Percentiles rank a stretch among this genome's conserved stretches.
phyloP scores from a whole-genome alignment of 2,329 filamentous ascomycete genomes.

The Nigrospora oryzae region DNA sequence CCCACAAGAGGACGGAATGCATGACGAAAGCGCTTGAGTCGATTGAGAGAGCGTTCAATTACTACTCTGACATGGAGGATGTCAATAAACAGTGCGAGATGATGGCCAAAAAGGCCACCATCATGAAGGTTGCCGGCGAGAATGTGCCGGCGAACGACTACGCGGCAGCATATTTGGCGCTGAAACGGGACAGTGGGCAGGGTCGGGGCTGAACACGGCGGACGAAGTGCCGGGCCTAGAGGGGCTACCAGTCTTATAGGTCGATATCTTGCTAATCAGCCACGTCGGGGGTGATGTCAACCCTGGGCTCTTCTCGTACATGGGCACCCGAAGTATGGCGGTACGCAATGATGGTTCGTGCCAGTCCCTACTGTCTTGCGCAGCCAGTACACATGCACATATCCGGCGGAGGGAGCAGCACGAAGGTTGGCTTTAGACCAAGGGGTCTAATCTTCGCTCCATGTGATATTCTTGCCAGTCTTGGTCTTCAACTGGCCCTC shows the following conservation, averaged over 20 bases:
- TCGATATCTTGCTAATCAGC: too few relatives aligned
- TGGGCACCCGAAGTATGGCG: too few relatives aligned
- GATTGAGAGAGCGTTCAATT: conserved; percentile 53
- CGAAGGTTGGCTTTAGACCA: too few relatives aligned
- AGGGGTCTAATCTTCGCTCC: conserved; percentile 20
- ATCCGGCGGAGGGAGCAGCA: too few relatives aligned
- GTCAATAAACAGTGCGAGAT: conserved; percentile 65
- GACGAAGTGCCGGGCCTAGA: too few relatives aligned
- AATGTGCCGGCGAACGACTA: conserved; percentile 55
- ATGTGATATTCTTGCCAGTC: conserved; percentile 31
- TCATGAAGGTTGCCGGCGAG: conserved; percentile 65
- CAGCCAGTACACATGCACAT: too few relatives aligned
- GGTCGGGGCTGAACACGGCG: too few relatives aligned
- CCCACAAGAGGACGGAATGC: conserved; percentile 42
- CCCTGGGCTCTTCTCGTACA: too few relatives aligned
- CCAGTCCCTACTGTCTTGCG: too few relatives aligned
- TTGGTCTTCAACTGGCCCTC: conserved; percentile 30
- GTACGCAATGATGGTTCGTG: too few relatives aligned
- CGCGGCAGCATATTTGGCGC: conserved; percentile 54
- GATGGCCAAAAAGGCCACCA: conserved; percentile 72
- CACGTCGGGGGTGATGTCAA: too few relatives aligned
- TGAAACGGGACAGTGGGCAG: conserved; percentile 29
- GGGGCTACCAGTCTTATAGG: too few relatives aligned
- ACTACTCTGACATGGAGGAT: conserved; percentile 61
- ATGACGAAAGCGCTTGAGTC: conserved; percentile 51